A percentile compares a stretch with the other conserved stretches of the same genome.
Evolutionary conservation across 2,329 filamentous ascomycete species (phyloP).

Genomic region (Colletotrichum tabaci): DNA sequence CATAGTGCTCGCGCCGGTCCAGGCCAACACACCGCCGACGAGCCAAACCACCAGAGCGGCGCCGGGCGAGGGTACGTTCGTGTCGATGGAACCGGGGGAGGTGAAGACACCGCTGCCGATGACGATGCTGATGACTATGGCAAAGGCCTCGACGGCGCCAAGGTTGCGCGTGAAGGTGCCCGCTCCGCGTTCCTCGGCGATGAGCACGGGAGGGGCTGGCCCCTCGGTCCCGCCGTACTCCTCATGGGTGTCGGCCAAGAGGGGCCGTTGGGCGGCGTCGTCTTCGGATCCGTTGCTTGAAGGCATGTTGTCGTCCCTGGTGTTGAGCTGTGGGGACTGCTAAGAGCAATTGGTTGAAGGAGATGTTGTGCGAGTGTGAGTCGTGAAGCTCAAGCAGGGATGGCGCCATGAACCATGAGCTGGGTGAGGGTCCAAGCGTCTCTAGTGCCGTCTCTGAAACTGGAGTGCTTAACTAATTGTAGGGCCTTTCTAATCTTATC

Average conservation of each 20-base stretch:
- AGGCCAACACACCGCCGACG: conserved; percentile 72
- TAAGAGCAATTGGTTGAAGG: conserved; percentile 5
- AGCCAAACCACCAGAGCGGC: conserved; percentile 72
- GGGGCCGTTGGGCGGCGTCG: conserved; percentile 18
- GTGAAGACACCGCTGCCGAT: conserved; percentile 78
- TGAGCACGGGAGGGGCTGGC: conserved; percentile 20
- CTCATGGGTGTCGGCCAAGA: conserved; percentile 34
- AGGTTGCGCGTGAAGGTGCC: conserved; percentile 60
- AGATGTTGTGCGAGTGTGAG: conserved; percentile 15
- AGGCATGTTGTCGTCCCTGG: conserved; percentile 20
- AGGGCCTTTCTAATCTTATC: not conserved
- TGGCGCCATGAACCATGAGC: conserved; percentile 24
- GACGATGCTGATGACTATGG: conserved; percentile 74
- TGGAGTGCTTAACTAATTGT: not conserved
- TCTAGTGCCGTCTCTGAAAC: not conserved
- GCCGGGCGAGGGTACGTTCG: conserved; percentile 74
- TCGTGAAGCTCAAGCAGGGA: conserved; percentile 23
- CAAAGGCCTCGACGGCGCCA: conserved; percentile 66
- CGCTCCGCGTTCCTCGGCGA: conserved; percentile 29
- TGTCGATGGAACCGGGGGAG: conserved; percentile 74
- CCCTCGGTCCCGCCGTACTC: conserved; percentile 34
- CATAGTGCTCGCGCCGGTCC: conserved; percentile 75
- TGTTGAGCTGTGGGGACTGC: not conserved
- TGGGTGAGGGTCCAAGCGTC: not conserved
- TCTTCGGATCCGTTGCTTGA: conserved; percentile 21